phyloP scores from a whole-genome alignment of 768 basidiomycete species.

The Gloeopeniophorella convolvens region DNA sequence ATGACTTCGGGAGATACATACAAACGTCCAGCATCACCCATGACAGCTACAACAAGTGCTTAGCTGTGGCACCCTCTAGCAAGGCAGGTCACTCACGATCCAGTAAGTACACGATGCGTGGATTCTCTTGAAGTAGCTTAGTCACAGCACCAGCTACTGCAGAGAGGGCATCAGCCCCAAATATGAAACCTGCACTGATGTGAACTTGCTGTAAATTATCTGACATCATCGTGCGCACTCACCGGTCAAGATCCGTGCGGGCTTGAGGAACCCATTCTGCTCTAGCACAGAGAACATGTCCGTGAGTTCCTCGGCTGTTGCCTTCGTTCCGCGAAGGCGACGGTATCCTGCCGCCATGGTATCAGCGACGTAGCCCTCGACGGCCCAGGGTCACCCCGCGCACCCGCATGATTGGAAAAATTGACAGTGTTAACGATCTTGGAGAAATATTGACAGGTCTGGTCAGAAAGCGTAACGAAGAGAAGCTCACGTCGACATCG shows the following conservation, averaged over 20 bases:
- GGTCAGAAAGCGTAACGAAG: background rate
- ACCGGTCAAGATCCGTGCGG: slow-evolving; percentile 78
- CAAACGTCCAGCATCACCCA: slow-evolving; percentile 85
- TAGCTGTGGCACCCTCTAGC: background rate
- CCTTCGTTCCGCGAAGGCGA: slow-evolving; percentile 70
- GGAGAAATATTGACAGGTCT: slow-evolving; percentile 3
- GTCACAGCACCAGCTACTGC: slow-evolving; percentile 58
- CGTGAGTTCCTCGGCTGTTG: slow-evolving; percentile 70
- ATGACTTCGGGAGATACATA: slow-evolving; percentile 87
- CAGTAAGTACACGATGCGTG: slow-evolving; percentile 73
- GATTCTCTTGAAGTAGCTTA: slow-evolving; percentile 51
- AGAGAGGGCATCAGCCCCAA: slow-evolving; percentile 69
- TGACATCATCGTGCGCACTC: slow-evolving; percentile 10
- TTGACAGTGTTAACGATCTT: slow-evolving; percentile 89
- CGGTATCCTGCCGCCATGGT: slow-evolving; percentile 61
- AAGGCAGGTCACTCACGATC: slow-evolving; percentile 61
- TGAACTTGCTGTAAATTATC: background rate
- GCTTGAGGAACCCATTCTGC: slow-evolving; percentile 64
- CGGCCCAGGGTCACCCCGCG: slow-evolving; percentile 13
- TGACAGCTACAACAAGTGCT: slow-evolving; percentile 58
- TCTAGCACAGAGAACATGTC: slow-evolving; percentile 70
- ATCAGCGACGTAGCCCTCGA: background rate
- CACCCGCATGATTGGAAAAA: slow-evolving; percentile 91
- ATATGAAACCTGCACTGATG: slow-evolving; percentile 67
- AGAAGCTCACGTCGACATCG: slow-evolving; percentile 79